These are phyloP conservation scores for Sclerotinia glacialis DNA, from an alignment of 2,329 filamentous ascomycete genomes.

Conservation along the genomic window DNA sequence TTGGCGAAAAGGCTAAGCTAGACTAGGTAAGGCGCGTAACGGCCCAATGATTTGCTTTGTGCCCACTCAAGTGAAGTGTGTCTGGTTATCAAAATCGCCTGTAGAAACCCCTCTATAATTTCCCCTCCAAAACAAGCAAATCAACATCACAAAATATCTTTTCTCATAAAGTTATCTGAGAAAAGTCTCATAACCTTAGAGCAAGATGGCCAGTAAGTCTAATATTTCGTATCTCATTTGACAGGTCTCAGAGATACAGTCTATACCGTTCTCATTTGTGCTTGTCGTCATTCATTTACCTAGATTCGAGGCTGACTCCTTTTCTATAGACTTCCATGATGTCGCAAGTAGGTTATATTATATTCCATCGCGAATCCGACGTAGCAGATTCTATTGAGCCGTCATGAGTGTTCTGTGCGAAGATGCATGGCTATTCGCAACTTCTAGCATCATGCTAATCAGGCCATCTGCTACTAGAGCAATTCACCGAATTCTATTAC, in stretches of 20 bases:
- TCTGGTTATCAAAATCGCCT: slow-evolving; percentile 20
- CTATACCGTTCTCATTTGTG: not conserved
- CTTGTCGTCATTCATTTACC: not conserved
- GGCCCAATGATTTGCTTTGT: slow-evolving; percentile 9
- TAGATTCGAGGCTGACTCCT: slow-evolving; percentile 29
- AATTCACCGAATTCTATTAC: slow-evolving; percentile 93
- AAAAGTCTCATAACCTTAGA: slow-evolving; percentile 6
- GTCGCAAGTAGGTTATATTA: slow-evolving; percentile 43
- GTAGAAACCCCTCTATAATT: slow-evolving; percentile 23
- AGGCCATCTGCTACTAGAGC: slow-evolving; percentile 52
- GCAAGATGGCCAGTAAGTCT: slow-evolving; percentile 39
- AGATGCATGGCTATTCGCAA: slow-evolving; percentile 1
- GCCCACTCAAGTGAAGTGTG: not conserved
- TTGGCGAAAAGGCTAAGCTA: slow-evolving; percentile 10
- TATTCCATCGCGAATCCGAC: not conserved
- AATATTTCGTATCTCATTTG: not conserved
- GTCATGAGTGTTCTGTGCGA: not conserved
- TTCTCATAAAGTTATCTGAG: not conserved
- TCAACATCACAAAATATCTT: slow-evolving; percentile 18
- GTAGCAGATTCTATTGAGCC: not conserved
- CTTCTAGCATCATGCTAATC: slow-evolving; percentile 23
- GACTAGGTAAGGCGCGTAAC: not conserved
- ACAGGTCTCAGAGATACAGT: not conserved
- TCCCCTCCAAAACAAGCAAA: slow-evolving; percentile 18
- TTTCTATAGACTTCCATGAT: slow-evolving; percentile 41